Evolutionary conservation across 257 asterid species (phyloP).

Genomic region (Forsythia viridissima): DNA sequence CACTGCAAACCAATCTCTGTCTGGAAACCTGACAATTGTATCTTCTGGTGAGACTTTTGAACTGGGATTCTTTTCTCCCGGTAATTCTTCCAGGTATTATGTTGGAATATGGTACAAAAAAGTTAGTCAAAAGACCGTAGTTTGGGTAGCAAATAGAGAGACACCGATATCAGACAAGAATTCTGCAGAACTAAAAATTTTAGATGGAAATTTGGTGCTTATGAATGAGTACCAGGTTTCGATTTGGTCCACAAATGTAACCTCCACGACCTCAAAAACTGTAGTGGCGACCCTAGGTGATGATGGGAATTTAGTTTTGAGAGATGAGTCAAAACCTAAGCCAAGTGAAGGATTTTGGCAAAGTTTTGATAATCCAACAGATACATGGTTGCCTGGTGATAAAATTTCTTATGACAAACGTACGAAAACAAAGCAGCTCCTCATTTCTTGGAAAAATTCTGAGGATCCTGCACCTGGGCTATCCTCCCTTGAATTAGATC

Average conservation of each 20-base stretch:
- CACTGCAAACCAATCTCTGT: slow-evolving; percentile 34
- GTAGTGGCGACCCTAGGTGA: slow-evolving; percentile 17
- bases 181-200: slow-evolving; percentile 37
- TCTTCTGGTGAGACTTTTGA: slow-evolving; percentile 41
- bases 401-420: slow-evolving; percentile 20
- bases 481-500: neutral
- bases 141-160: slow-evolving; percentile 70
- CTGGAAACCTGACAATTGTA: slow-evolving; percentile 49
- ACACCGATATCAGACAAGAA: slow-evolving; percentile 36
- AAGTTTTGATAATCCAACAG: slow-evolving; percentile 34
- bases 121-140: slow-evolving; percentile 23
- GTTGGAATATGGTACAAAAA: slow-evolving; percentile 56
- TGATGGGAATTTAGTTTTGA: slow-evolving; percentile 28
- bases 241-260: slow-evolving; percentile 23
- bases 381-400: slow-evolving; percentile 26
- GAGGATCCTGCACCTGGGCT: slow-evolving; percentile 16
- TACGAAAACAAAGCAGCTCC: slow-evolving; percentile 6
- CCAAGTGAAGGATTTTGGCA: slow-evolving; percentile 23
- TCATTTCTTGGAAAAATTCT: slow-evolving; percentile 25
- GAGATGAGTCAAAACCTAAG: neutral
- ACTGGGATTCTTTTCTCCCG: slow-evolving; percentile 52
- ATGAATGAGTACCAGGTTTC: slow-evolving; percentile 2
- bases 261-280: neutral
- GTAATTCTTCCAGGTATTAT: slow-evolving; percentile 43
- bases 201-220: slow-evolving; percentile 44